phyloP scores from a whole-genome alignment of 2,329 filamentous ascomycete species.

The Esteya vermicola region DNA sequence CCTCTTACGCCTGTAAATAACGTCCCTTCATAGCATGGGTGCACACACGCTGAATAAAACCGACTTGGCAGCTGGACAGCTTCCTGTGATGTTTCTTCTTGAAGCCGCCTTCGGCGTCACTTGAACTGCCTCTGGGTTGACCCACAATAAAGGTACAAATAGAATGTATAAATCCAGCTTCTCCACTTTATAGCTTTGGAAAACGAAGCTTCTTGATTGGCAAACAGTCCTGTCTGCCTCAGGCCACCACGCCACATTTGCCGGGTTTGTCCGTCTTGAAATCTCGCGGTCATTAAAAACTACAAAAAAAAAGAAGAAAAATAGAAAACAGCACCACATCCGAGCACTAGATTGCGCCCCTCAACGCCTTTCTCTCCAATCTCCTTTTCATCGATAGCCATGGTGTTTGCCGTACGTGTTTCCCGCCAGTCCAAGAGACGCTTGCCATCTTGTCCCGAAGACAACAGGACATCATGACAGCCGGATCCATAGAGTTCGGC shows the following conservation, averaged over 20 bases:
- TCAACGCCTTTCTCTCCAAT: neutral
- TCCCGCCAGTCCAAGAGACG: neutral
- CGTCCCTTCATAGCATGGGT: no score
- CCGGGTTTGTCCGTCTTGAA: conserved; percentile 19
- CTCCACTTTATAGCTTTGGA: conserved; percentile 4
- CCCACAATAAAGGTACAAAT: conserved; percentile 3
- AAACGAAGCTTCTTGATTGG: conserved; percentile 11
- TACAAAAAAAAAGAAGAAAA: no score
- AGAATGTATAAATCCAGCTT: neutral
- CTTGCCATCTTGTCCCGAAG: no score
- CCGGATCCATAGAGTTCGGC: neutral
- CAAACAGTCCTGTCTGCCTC: conserved; percentile 9
- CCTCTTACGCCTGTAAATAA: no score
- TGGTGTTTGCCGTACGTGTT: conserved; percentile 17
- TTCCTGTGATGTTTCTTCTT: neutral
- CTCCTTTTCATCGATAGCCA: conserved; percentile 3
- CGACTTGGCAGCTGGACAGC: no score
- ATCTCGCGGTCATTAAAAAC: no score
- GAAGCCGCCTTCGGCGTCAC: neutral
- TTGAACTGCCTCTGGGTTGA: neutral
- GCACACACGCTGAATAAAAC: no score
- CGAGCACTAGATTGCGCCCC: neutral
- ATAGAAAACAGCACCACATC: neutral
- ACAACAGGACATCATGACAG: no score
- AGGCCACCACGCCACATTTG: conserved; percentile 10